Evolutionary conservation across 768 basidiomycete genomes (phyloP), one percentile per base, ranked within the genome.

Genomic region (Tylopilus rubrobrunneus): DNA sequence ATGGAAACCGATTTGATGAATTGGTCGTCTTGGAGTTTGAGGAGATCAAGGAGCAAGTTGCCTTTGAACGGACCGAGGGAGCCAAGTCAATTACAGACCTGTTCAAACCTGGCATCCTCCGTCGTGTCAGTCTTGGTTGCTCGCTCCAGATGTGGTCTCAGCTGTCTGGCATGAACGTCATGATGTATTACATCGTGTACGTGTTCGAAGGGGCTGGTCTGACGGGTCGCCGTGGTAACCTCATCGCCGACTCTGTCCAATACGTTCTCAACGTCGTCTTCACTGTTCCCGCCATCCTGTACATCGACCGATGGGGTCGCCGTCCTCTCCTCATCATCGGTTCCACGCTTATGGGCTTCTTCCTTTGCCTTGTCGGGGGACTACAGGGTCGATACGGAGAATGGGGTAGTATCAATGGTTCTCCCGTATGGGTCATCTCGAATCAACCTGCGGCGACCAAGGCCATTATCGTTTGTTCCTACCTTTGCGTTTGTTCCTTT

Each of bases 131-230:
- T 54, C 77, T 91, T 25, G 89, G 87, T 36, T 76, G 77, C 55
- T 76, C 76, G n/a, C 72, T 89, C 37, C 89, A 92, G 68, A 86
- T 86, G 81, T 90, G 87, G 89, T 83, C 81, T 56, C 89, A 90
- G 63, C 73, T 89, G 19, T 78, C 77, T 10, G 85, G 86, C 34
- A 87, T 89, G 83, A 88, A 89, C 65, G 80, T 89, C 61, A 89
- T 90, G 87, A 87, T 90, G 86, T 70, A 70, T 45, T 71, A 70
- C 51, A 67, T 67, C 44, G 74, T 86, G 58, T 87, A 87, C 56
- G 88, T 90, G 44, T 88, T 89, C 73, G 78, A 85, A 61, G 83
- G 84, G 54, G 86, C 88, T 43, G 88, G 88, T 63, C 74, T 89
- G n/a, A 85, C 84, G 1, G 87, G 87, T 27, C 76, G 78, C 40